Conservation (phyloP, 2,329 filamentous ascomycete species). For the Phyllosticta ampelicida region DNA sequence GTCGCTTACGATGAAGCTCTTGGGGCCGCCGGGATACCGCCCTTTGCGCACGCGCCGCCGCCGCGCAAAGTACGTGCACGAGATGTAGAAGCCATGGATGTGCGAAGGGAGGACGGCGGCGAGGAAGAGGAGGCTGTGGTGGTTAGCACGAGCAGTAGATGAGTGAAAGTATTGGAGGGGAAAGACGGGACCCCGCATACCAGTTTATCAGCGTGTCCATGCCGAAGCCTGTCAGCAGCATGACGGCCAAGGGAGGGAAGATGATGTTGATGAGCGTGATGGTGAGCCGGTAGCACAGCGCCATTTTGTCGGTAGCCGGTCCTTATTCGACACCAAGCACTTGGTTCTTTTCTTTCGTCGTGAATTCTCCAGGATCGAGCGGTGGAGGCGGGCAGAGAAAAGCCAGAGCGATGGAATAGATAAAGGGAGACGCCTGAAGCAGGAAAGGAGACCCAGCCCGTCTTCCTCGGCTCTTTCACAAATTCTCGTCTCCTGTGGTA, state of each 20-base stretch:
- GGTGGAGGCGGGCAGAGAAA: no score
- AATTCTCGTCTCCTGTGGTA: no score
- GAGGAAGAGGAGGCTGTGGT: slow-evolving; percentile 11
- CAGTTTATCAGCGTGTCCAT: slow-evolving; percentile 11
- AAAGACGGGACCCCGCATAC: background rate
- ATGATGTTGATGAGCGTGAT: slow-evolving; percentile 12
- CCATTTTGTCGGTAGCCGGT: background rate
- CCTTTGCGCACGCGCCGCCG: slow-evolving; percentile 10
- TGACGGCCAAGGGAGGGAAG: slow-evolving; percentile 12
- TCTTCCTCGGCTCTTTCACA: no score
- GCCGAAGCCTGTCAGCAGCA: slow-evolving; percentile 12
- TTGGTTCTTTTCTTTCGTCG: no score
- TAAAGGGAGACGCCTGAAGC: no score
- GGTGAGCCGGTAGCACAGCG: slow-evolving; percentile 11
- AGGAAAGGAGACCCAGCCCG: no score
- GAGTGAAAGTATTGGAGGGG: background rate
- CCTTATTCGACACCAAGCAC: no score
- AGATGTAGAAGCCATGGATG: slow-evolving; percentile 13
- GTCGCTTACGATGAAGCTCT: slow-evolving; percentile 5
- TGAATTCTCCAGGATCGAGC: no score
- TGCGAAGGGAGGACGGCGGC: slow-evolving; percentile 11
- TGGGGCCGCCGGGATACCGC: slow-evolving; percentile 8
- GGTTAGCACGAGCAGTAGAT: background rate
- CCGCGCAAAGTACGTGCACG: slow-evolving; percentile 11
- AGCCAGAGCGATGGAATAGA: no score